A percentile compares a stretch with the other conserved stretches of the same genome.
These are phyloP conservation scores for Coniophora puteana DNA, from an alignment of 1,284 basidiomycete species.

Conservation along the genomic window DNA sequence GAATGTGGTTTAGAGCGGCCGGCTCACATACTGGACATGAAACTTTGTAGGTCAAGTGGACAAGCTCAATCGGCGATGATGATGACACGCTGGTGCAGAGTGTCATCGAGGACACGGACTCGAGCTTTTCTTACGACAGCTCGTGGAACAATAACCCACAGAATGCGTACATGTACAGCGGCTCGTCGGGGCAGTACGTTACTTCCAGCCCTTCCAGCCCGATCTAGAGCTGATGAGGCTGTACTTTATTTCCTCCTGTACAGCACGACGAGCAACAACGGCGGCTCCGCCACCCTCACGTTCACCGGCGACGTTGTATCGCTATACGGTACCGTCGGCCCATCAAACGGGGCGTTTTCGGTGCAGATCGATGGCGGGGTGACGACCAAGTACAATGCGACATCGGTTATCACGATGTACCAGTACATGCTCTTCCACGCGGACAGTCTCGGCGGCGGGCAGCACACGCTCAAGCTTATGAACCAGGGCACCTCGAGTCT, in stretches of 20 bases:
- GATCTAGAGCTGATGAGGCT: no score
- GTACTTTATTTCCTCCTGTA: no score
- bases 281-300: constrained; percentile 23
- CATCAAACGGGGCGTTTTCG: constrained; percentile 24
- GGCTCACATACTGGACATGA: no score
- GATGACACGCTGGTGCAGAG: neutral
- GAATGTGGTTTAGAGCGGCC: no score
- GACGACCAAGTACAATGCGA: constrained; percentile 20
- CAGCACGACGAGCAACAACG: constrained; percentile 23
- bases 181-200: constrained; percentile 15
- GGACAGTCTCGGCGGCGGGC: constrained; percentile 33
- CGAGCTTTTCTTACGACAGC: neutral
- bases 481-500: no score
- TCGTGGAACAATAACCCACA: constrained; percentile 5
- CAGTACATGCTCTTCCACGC: constrained; percentile 25
- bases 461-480: no score
- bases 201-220: neutral
- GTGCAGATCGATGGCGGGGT: constrained; percentile 21
- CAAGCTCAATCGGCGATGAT: neutral
- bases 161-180: neutral
- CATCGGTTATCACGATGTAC: constrained; percentile 20
- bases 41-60: constrained; percentile 6
- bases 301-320: constrained; percentile 27
- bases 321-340: constrained; percentile 25
- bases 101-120: constrained; percentile 3